Evolutionary conservation across 2,329 filamentous ascomycete genomes (phyloP), one percentile per base, ranked within the genome.

Genomic region (Aspergillus sp.): DNA sequence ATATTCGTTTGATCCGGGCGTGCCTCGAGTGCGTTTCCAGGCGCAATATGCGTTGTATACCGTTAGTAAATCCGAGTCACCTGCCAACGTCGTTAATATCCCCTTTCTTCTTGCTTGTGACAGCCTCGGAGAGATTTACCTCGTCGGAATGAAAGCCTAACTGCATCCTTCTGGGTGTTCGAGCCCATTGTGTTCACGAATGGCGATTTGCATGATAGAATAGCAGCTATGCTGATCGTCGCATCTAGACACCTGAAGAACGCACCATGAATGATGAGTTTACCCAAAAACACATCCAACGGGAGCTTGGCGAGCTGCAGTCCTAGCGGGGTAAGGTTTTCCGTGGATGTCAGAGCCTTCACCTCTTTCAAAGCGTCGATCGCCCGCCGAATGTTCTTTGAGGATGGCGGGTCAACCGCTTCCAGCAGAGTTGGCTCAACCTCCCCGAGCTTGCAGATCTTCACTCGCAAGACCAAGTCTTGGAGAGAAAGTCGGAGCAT

Each of bases 341-440:
- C 95, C 3, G 80, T 77, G 11, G 84, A 73, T 0, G 93, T 97
- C 51, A 99, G 79, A 4, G 95, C 95, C 59, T 92, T 89, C 15
- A 97, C 95, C 70, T 99, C 95, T 44, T 98, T 86, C 5, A 99
- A 83, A 3, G 93, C 91, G 72, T 98, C 93, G 54, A 99, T 89
- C 1, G 95, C 93, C 37, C 93, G 86, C 22, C 91, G 88, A 48
- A 99, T 96, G 66, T 98, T 99, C 77, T 93, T 96, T 0, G 89
- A 82, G 0, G 89, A 93, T 0, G 95, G 95, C 0, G 93, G 89
- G 70, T 99, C 95, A 15, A 99, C 81, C 3, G 95, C 95, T 73
- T 93, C 87, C 20, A 89, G 85, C 9, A 99, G 81, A 0, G 93
- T 97, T 66, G 93, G 86, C 71, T 98, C 93, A 54, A 98, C 96